Conservation (phyloP, 176 grass and related monocot species). For the Saccharum spontaneum region DNA sequence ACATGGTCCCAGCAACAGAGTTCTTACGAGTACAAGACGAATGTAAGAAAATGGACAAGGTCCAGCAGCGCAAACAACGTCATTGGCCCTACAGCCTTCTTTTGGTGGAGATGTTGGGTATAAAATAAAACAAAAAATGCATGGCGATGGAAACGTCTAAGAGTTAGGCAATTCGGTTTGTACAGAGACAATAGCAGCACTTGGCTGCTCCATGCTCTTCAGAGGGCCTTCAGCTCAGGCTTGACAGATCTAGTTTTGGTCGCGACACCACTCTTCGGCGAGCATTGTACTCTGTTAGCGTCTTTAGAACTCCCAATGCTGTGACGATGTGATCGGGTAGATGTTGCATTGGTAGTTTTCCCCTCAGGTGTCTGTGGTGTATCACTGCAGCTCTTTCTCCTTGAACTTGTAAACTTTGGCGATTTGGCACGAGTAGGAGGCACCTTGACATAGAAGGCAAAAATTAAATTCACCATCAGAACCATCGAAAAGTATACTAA, state of each 20-base stretch:
- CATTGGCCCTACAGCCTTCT: slow-evolving; percentile 14
- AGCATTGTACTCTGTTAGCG: slow-evolving; percentile 46
- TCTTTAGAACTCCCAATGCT: slow-evolving; percentile 70
- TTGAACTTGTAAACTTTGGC: slow-evolving; percentile 82
- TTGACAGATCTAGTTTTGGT: slow-evolving; percentile 54
- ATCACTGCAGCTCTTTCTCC: slow-evolving; percentile 78
- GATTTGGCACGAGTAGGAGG: slow-evolving; percentile 95
- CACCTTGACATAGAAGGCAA: slow-evolving; percentile 53
- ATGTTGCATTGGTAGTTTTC: neutral
- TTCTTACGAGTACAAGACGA: slow-evolving; percentile 6
- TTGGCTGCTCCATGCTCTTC: slow-evolving; percentile 18
- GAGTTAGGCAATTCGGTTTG: slow-evolving; percentile 55
- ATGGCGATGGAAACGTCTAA: slow-evolving; percentile 21
- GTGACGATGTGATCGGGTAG: slow-evolving; percentile 55
- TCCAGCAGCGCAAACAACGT: neutral
- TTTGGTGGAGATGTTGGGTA: slow-evolving; percentile 14
- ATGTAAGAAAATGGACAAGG: neutral
- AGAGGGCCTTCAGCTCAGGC: slow-evolving; percentile 45
- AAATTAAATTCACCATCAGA: neutral
- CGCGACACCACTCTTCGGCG: slow-evolving; percentile 40
- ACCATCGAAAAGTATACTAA: slow-evolving; percentile 16
- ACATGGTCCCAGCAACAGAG: slow-evolving; percentile 20
- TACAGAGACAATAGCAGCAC: slow-evolving; percentile 35
- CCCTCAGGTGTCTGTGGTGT: slow-evolving; percentile 26
- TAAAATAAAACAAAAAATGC: slow-evolving; percentile 44